Evolutionary conservation across 352 stramenopile species (phyloP).

Genomic region (Phytophthora cactorum): DNA sequence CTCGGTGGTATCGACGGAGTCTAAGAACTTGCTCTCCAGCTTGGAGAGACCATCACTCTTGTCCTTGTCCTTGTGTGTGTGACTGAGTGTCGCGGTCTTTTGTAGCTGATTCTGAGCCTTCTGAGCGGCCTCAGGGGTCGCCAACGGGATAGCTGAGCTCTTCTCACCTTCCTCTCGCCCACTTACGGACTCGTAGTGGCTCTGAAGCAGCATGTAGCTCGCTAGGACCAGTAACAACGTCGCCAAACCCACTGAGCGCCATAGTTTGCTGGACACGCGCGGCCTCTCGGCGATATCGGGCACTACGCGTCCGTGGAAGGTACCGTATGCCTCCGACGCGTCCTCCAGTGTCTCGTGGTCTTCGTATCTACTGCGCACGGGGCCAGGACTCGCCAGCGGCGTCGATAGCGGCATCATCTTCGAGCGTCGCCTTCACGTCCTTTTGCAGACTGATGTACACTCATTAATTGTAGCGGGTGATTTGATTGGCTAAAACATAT

Average conservation of each 20-base stretch:
- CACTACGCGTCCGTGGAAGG: constrained; percentile 21
- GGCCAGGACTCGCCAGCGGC: constrained; percentile 3
- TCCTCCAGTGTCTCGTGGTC: constrained; percentile 11
- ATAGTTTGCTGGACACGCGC: constrained; percentile 12
- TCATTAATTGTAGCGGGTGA: neutral
- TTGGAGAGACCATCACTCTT: constrained; percentile 33
- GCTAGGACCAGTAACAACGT: constrained; percentile 23
- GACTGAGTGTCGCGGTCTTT: constrained; percentile 16
- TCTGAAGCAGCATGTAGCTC: constrained; percentile 35
- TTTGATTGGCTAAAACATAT: constrained; percentile 20
- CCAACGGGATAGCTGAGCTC: neutral
- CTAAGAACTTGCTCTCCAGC: constrained; percentile 29
- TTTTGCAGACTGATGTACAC: constrained; percentile 21
- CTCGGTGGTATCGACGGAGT: constrained; percentile 29
- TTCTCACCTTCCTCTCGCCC: neutral
- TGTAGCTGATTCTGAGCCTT: constrained; percentile 8
- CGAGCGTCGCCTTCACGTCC: neutral
- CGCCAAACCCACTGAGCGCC: constrained; percentile 20
- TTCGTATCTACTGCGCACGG: neutral
- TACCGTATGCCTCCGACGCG: constrained; percentile 20
- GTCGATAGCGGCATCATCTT: constrained; percentile 31
- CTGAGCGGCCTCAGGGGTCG: neutral
- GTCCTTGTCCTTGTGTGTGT: constrained; percentile 22
- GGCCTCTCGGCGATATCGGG: constrained; percentile 13
- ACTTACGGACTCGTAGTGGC: constrained; percentile 8